phyloP scores from a whole-genome alignment of 1,284 basidiomycete species.

The Leccinum subfulvum region DNA sequence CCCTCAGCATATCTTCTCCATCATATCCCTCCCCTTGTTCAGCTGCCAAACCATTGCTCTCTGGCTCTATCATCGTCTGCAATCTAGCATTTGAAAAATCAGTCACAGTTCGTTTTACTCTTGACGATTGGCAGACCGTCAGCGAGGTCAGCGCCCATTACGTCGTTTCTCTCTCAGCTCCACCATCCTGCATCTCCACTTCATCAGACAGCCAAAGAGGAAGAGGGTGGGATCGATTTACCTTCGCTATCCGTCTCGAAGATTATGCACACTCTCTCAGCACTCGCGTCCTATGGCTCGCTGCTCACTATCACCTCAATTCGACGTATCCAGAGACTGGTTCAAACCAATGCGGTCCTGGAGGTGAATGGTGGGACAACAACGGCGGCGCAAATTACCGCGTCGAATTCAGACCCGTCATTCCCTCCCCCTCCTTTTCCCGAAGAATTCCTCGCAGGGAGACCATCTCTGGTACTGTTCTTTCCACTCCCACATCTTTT shows the following conservation, averaged over 20 bases:
- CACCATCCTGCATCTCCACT: conserved; percentile 39
- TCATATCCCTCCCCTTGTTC: conserved; percentile 12
- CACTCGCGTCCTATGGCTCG: conserved; percentile 65
- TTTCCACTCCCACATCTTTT: not conserved
- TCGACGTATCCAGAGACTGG: conserved; percentile 37
- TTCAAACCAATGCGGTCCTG: conserved; percentile 42
- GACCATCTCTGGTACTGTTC: conserved; percentile 21
- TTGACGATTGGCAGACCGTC: conserved; percentile 93
- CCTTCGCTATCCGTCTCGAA: conserved; percentile 69
- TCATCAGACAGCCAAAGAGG: conserved; percentile 17
- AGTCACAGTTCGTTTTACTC: conserved; percentile 85
- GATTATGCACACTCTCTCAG: conserved; percentile 71
- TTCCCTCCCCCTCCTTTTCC: not conserved
- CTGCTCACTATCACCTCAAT: conserved; percentile 52
- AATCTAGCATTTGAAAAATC: conserved; percentile 88
- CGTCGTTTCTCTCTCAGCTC: conserved; percentile 50
- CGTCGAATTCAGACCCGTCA: conserved; percentile 51
- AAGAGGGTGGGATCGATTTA: conserved; percentile 54
- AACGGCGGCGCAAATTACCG: conserved; percentile 80
- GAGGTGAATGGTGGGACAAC: conserved; percentile 85
- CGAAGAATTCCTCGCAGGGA: conserved; percentile 19
- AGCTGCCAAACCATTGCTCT: conserved; percentile 38
- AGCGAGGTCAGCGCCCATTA: conserved; percentile 79
- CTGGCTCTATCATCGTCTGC: conserved; percentile 76
- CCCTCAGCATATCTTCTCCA: conserved; percentile 44